Conservation (phyloP, 2,329 filamentous ascomycete species). For the Nectriaceae sp. region DNA sequence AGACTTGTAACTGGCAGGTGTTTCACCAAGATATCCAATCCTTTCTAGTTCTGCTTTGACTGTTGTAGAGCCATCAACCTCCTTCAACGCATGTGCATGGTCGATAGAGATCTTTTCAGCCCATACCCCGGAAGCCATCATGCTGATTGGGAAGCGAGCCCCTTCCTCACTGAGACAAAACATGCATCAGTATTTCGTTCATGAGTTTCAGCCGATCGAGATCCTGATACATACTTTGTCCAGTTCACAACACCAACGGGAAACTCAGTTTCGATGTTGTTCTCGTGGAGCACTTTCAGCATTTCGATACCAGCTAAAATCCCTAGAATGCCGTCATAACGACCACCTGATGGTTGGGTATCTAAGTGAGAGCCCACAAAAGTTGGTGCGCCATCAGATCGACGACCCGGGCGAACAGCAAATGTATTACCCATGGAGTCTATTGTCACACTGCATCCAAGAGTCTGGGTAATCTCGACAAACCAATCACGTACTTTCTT, state of each 20-base stretch:
- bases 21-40: conserved; percentile 67
- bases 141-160: conserved; percentile 74
- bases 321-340: conserved; percentile 78
- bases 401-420: conserved; percentile 65
- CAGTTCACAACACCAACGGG: conserved; percentile 76
- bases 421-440: conserved; percentile 84
- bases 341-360: conserved; percentile 63
- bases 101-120: conserved; percentile 65
- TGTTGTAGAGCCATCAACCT: conserved; percentile 37
- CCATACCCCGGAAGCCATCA: conserved; percentile 80
- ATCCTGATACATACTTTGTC: conserved; percentile 58
- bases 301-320: conserved; percentile 74
- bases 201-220: background rate
- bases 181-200: background rate
- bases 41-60: conserved; percentile 58
- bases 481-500: conserved; percentile 80
- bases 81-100: conserved; percentile 63
- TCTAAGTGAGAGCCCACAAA: conserved; percentile 69
- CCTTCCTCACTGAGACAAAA: conserved; percentile 67
- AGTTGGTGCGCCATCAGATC: conserved; percentile 61
- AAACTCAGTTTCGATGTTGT: conserved; percentile 67
- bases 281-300: conserved; percentile 64
- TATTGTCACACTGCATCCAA: conserved; percentile 68
- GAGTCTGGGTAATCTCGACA: conserved; percentile 58
- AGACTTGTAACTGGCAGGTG: conserved; percentile 23